Base-by-base conservation (phyloP, 2,329 filamentous ascomycete species). In the Zelopaecilomyces penicillatus region DNA sequence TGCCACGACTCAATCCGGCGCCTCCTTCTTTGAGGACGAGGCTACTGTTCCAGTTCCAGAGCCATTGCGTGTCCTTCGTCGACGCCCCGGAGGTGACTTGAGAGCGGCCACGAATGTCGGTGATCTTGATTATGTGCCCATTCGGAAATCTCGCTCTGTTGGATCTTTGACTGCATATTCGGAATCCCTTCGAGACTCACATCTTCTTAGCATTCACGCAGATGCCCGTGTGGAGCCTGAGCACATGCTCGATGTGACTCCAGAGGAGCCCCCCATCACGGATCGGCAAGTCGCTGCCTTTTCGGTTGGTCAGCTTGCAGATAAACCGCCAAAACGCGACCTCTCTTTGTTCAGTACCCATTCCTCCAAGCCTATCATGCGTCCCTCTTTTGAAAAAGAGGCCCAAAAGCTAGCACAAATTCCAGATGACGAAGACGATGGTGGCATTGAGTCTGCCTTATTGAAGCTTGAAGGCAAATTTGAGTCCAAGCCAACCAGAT, bases 401-500 rank as follows among this genome's bases (percentile, higher is more conserved):
- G 87, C 94, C 1, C 82, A 90, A 47, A 87, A 87, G 54, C 78
- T 98, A 43, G 87, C 90, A 2, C 82, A 86, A 44, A 87, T 97
- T 28, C 88, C 91, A 0, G 90, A 96, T 57, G 87, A 94, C 33
- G 61, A 69, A 11, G 76, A 82, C 49, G 87, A 94, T 57, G 88
- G 88, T 5, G 91, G 91, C 9, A 82, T 97, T 28, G 93, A 97
- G 59, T 89, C 90, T n/a, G 87, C 93, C 0, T 64, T 98, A 41
- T 67, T 90, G 54, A 98, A 97, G 57, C 74, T 98, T 0, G 93
- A 98, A 67, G 93, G 93, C 7, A 91, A 80, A 53, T 93, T 83
- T 54, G 76, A 83, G 58, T 81, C 74, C 53, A 78, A 64, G 54
- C 50, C 19, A 19, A 19, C 19, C 19, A 19, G 19, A 19, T 19